Percentiles rank a stretch among this genome's conserved stretches.
Evolutionary conservation across 805 yeast genomes (phyloP).

Genomic region (Candida qinlingensis): DNA sequence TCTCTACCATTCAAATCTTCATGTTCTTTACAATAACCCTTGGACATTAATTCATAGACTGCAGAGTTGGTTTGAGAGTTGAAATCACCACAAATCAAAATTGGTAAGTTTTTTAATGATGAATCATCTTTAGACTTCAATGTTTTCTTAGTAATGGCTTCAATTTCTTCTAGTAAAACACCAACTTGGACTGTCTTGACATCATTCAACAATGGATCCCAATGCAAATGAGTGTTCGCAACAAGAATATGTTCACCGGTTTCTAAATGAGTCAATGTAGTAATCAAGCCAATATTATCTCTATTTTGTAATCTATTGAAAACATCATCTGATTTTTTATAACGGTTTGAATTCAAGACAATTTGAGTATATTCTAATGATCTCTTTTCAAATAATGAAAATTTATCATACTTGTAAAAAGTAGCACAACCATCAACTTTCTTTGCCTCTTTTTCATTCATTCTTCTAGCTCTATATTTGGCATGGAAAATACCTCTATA

Average conservation of each 20-base stretch:
- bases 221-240: conserved; percentile 92
- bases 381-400: conserved; percentile 65
- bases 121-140: conserved; percentile 34
- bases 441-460: conserved; percentile 72
- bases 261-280: conserved; percentile 65
- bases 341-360: conserved; percentile 76
- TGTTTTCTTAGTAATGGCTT: conserved; percentile 44
- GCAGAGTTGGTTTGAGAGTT: conserved; percentile 86
- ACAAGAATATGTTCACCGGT: conserved; percentile 70
- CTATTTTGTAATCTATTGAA: conserved; percentile 94
- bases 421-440: conserved; percentile 99
- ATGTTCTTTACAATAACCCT: conserved; percentile 76
- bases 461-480: conserved; percentile 89
- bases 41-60: conserved; percentile 82
- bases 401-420: conserved; percentile 66
- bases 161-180: conserved; percentile 82
- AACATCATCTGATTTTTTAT: conserved; percentile 89
- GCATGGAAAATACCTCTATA: conserved; percentile 79
- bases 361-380: conserved; percentile 78
- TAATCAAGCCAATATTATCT: conserved; percentile 83
- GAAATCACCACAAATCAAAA: conserved; percentile 91
- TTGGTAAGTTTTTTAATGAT: conserved; percentile 56
- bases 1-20: conserved; percentile 79
- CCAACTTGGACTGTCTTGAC: conserved; percentile 96
- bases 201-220: conserved; percentile 97